These are phyloP conservation scores for Cladosporium sp. DNA, from an alignment of 2,329 filamentous ascomycete species.

Conservation along the genomic window DNA sequence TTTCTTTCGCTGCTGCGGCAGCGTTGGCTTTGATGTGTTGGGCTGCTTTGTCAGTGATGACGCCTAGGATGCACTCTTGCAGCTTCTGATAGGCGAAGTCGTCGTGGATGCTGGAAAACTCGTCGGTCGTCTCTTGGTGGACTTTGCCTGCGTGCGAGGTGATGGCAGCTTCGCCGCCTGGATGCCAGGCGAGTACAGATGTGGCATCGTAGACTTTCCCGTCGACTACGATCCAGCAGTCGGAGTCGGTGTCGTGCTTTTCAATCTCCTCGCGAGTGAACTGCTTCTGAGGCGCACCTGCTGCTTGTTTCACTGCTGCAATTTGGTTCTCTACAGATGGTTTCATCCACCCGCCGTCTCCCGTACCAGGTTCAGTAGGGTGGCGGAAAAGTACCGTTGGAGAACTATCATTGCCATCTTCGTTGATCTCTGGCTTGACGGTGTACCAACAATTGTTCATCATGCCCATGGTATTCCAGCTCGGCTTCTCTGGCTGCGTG, in stretches of 20 bases:
- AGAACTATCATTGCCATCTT: conserved; percentile 33
- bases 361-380: conserved; percentile 47
- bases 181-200: conserved; percentile 51
- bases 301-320: conserved; percentile 46
- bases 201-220: conserved; percentile 55
- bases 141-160: conserved; percentile 53
- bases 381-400: conserved; percentile 48
- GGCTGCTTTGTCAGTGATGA: conserved; percentile 51
- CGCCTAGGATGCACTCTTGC: conserved; percentile 53
- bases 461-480: conserved; percentile 56
- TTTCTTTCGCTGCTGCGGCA: conserved; percentile 43
- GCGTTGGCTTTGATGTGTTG: conserved; percentile 50
- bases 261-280: conserved; percentile 57
- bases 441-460: conserved; percentile 57
- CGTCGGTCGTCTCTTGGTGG: conserved; percentile 50
- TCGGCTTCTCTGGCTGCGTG: conserved; percentile 48
- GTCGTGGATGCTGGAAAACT: conserved; percentile 55
- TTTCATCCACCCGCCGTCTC: conserved; percentile 54
- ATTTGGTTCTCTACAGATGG: conserved; percentile 48
- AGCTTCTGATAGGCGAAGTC: conserved; percentile 53
- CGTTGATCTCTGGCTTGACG: conserved; percentile 44
- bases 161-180: conserved; percentile 51
- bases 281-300: conserved; percentile 49
- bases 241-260: conserved; percentile 49
- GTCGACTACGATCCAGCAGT: conserved; percentile 57